Base-by-base conservation (phyloP, 495 filamentous ascomycete genomes). In the Aspergillus steynii region DNA sequence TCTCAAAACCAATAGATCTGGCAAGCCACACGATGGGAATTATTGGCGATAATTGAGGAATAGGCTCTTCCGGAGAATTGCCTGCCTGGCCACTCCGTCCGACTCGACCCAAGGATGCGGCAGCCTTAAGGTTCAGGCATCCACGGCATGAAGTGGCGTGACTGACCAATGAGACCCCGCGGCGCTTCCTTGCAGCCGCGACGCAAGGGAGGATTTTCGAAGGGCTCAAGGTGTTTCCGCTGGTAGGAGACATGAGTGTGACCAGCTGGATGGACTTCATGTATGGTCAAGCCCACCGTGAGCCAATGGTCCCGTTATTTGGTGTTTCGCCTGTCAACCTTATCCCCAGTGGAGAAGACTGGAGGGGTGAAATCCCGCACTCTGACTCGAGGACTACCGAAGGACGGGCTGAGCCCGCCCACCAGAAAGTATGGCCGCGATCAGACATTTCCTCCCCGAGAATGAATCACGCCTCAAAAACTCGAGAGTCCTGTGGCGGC, bases 251-350 rank as follows among this genome's bases (percentile, higher is more conserved):
- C 20, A 20, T 20, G 20, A 20, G 20, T 34, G 31, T 34, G 1
- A 9, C 5, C 31, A 5, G 31, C 31, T 4, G 31, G 5, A 34
- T 5, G 31, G 31, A 50, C 8, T 50, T 20, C 20, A 26, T 27
- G 3, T 26, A 50, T 50, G 20, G 28, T 50, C 48, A 51, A 12
- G 12, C 26, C 50, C 12, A 28, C 37, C 12, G 9, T 42, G 29
- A 29, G 25, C 50, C 4, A 51, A 4, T 55, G 52, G 51, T 55
- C 9, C 27, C 51, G 34, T 45, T 42, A 37, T 7, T 34, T 27
- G 10, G 4, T 45, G 37, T 56, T 29, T 29, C 37, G 20, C 46
- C 46, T 34, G 56, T 58, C 56, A 58, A 58, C 56, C 47, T 58
- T 58, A 58, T 58, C 56, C 50, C 45, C 4, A 29, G 56, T 32